Evolutionary conservation across 2,329 filamentous ascomycete species (phyloP), one percentile per base, ranked within the genome.

Genomic region (Cladophialophora chaetospira): DNA sequence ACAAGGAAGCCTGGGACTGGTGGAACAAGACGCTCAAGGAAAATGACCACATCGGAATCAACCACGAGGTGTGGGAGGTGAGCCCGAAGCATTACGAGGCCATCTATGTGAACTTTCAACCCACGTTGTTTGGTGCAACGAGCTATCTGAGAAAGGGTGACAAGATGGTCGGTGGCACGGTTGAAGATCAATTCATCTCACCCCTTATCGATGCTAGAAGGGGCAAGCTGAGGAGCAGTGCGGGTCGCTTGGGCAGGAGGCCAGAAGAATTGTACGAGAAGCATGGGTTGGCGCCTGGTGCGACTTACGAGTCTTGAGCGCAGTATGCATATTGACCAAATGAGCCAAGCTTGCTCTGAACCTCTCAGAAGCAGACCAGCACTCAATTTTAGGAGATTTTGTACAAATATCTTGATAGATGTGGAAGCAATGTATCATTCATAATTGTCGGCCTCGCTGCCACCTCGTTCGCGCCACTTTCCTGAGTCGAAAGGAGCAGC

Each of bases 21-120:
- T 79, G 74, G 73, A 72, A 73, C 28, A 65, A 65, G 45, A 69
- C 66, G 5, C 56, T 65, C 17, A 70, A 71, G 57, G 48, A 72
- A 5, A 63, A 70, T 46, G 64, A 69, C 25, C 71, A 78, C 57
- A 53, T 80, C 11, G 68, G 69, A 19, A 79, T 80, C 62, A 76
- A 66, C 53, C 77, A 80, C 60, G 77, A 79, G 68, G 69, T 72
- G 3, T 79, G 74, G 64, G 67, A 71, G 45, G 71, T 70, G 3
- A 72, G 73, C 3, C 64, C 55, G 36, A 68, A 71, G 1, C 62
- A 70, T 13, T 78, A 73, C 71, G 76, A 79, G 69, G 72, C 66
- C 23, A 71, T 79, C 40, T 77, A 76, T 60, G 62, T 72, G 13
- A 75, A 79, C 48, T 68, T 63, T 19, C 66, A 73, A 55, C 68